Evolutionary conservation across 1,284 basidiomycete genomes (phyloP).

Genomic region (Ustilago vetiveriae): DNA sequence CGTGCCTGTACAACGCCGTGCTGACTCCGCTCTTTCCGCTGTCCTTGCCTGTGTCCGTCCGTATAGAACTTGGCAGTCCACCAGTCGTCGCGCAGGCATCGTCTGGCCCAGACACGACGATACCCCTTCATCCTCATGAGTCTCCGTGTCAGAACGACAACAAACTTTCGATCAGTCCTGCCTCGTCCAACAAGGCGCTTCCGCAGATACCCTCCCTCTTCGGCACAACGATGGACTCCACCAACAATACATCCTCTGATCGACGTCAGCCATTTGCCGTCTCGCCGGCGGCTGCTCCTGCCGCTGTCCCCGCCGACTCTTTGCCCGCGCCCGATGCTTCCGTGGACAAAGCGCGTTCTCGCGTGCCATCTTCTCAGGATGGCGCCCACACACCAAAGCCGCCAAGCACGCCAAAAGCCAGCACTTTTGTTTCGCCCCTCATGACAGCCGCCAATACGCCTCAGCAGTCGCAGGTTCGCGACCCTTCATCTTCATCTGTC

Average conservation of each 20-base stretch:
- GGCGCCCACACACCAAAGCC: constrained; percentile 22
- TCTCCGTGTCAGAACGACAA: constrained; percentile 2
- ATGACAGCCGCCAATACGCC: constrained; percentile 34
- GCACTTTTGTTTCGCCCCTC: constrained; percentile 12
- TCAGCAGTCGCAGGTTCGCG: constrained; percentile 17
- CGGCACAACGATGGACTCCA: background rate
- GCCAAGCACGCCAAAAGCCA: constrained; percentile 17
- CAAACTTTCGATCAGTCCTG: constrained; percentile 19
- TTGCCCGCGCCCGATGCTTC: constrained; percentile 9
- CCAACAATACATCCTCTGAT: background rate
- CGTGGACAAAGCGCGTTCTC: constrained; percentile 19
- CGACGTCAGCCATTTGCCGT: constrained; percentile 13
- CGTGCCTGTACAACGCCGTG: constrained; percentile 5
- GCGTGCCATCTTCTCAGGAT: constrained; percentile 17
- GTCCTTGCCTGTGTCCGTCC: no score
- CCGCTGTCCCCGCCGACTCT: background rate
- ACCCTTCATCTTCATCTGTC: constrained; percentile 3
- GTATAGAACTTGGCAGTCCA: background rate
- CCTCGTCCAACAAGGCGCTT: constrained; percentile 28
- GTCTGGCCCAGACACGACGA: background rate
- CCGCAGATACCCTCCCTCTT: constrained; percentile 18
- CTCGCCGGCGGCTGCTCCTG: background rate
- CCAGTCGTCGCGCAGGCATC: background rate
- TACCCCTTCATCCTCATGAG: constrained; percentile 5
- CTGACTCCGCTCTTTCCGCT: constrained; percentile 4